These are phyloP conservation scores for Manihot esculenta DNA, from an alignment of 441 rosid genomes.

Conservation along the genomic window DNA sequence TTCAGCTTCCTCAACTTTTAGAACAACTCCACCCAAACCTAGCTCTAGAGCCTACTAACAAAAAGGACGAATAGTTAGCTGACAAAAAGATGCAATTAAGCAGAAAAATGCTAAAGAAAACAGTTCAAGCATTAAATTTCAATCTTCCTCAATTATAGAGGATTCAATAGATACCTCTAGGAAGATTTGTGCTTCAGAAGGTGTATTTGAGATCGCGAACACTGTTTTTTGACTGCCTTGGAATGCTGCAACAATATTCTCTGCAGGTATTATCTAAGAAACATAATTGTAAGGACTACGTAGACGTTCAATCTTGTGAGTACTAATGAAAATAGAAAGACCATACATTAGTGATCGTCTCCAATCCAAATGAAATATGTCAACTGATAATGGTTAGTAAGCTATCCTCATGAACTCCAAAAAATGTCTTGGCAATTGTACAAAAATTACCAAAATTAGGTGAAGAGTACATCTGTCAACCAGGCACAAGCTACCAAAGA, in stretches of 20 bases:
- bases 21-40: slow-evolving; percentile 75
- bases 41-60: slow-evolving; percentile 72
- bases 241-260: slow-evolving; percentile 77
- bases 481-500: neutral
- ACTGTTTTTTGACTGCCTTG: slow-evolving; percentile 73
- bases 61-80: neutral
- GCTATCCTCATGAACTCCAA: neutral
- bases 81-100: neutral
- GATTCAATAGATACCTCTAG: slow-evolving; percentile 54
- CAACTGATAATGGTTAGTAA: neutral
- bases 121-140: neutral
- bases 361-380: neutral
- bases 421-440: neutral
- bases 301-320: slow-evolving; percentile 1
- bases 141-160: slow-evolving; percentile 2
- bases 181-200: slow-evolving; percentile 63
- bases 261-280: slow-evolving; percentile 77
- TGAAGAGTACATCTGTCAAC: neutral
- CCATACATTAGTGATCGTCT: neutral
- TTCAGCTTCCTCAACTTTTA: slow-evolving; percentile 57
- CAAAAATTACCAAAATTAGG: neutral
- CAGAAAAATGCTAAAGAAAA: neutral
- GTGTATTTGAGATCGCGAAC: slow-evolving; percentile 63
- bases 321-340: neutral
- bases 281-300: slow-evolving; percentile 7